Percentiles rank a stretch among this genome's conserved stretches.
Evolutionary conservation across 139 green algal species (phyloP).

Genomic region (Coelastrella sp.): DNA sequence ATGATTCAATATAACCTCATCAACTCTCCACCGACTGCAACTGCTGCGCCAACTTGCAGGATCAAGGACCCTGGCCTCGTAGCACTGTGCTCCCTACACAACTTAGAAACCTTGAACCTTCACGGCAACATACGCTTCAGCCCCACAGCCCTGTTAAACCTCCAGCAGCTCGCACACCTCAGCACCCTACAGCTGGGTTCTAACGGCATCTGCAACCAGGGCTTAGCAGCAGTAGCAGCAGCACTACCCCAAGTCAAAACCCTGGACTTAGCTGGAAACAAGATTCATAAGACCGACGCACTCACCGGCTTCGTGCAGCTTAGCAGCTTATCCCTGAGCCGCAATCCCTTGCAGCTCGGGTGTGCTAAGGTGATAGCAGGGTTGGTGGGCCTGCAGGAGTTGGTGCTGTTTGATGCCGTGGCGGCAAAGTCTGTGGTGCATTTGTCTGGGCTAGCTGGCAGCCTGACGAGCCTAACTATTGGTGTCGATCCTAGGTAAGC

Average conservation of each 20-base stretch:
- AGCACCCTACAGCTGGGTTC: not conserved
- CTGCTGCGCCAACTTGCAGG: slow-evolving; percentile 4
- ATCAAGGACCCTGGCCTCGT: slow-evolving; percentile 13
- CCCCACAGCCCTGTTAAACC: not conserved
- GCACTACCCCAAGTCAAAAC: not conserved
- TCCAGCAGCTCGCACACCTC: not conserved
- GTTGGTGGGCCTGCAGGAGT: slow-evolving; percentile 2
- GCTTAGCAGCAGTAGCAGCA: not conserved
- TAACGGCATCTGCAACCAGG: slow-evolving; percentile 1
- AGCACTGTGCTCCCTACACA: not conserved
- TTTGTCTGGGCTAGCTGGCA: not conserved
- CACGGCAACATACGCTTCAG: slow-evolving; percentile 5
- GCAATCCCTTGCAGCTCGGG: slow-evolving; percentile 27
- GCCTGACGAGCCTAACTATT: not conserved
- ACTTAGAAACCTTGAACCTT: not conserved
- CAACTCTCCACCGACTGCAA: no score
- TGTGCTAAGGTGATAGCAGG: not conserved
- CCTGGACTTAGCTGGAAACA: slow-evolving; percentile 1
- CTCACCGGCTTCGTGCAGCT: not conserved
- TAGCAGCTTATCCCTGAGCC: not conserved
- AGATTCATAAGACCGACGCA: slow-evolving; percentile 14
- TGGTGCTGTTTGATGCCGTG: slow-evolving; percentile 36
- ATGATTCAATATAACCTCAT: no score
- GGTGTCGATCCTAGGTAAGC: slow-evolving; percentile 8
- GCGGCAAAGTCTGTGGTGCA: not conserved